phyloP scores from a whole-genome alignment of 1,284 basidiomycete genomes.

The Austroboletus novae-zelandiae region DNA sequence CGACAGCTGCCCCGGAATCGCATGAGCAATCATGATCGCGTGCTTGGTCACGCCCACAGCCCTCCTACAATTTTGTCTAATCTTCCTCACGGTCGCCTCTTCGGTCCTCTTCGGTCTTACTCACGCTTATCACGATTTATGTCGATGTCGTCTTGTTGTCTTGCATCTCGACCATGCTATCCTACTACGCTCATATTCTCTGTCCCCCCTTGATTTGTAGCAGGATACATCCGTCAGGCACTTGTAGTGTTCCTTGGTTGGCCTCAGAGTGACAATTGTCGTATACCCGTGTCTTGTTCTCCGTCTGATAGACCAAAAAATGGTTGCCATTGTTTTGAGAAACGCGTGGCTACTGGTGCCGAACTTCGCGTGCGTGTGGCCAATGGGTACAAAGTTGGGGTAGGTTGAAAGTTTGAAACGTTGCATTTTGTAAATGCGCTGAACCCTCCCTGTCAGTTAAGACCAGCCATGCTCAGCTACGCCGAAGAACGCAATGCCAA shows the following conservation, averaged over 20 bases:
- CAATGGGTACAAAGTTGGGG: too few relatives aligned
- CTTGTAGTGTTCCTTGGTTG: too few relatives aligned
- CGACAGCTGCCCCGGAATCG: slow-evolving; percentile 1
- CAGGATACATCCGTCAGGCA: not conserved
- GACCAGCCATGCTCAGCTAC: slow-evolving; percentile 34
- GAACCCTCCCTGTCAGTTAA: too few relatives aligned
- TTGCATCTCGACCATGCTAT: slow-evolving; percentile 23
- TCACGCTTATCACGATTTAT: slow-evolving; percentile 24
- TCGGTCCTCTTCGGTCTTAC: not conserved
- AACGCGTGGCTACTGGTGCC: too few relatives aligned
- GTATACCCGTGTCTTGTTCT: too few relatives aligned
- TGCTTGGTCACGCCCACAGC: slow-evolving; percentile 1
- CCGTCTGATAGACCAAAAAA: too few relatives aligned
- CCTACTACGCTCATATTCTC: not conserved
- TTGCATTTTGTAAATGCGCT: too few relatives aligned
- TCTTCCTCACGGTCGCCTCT: slow-evolving; percentile 9
- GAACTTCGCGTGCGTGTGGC: not conserved
- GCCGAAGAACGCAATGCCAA: slow-evolving; percentile 47
- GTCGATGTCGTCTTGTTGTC: slow-evolving; percentile 29
- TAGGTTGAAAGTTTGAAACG: too few relatives aligned
- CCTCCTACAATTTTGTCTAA: slow-evolving; percentile 4
- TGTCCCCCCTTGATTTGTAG: slow-evolving; percentile 1
- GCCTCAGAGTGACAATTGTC: too few relatives aligned
- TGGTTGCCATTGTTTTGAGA: too few relatives aligned
- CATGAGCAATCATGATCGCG: slow-evolving; percentile 11